Evolutionary conservation across 1,139 yeast genomes (phyloP).

Genomic region (Torulaspora globosa): DNA sequence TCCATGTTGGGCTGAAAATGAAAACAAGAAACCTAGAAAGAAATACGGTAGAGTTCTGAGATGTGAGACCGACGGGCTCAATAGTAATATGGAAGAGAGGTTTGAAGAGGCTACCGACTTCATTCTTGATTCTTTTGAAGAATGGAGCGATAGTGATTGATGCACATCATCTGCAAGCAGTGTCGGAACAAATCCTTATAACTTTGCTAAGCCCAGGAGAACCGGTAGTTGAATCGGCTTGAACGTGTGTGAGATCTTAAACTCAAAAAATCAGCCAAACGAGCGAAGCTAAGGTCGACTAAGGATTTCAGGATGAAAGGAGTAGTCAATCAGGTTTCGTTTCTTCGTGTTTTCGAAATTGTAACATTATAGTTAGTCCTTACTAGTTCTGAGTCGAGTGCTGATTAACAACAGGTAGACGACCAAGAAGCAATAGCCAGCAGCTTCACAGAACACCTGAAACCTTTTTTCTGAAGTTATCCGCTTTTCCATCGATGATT

Average conservation of each 20-base stretch:
- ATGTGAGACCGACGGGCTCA: constrained; percentile 67
- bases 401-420: neutral
- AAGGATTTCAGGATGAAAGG: too few relatives aligned
- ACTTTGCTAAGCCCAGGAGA: too few relatives aligned
- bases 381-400: neutral
- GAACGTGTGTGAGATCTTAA: too few relatives aligned
- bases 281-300: too few relatives aligned
- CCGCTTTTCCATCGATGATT: constrained; percentile 12
- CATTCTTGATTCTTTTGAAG: constrained; percentile 64
- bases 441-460: constrained; percentile 11
- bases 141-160: constrained; percentile 38
- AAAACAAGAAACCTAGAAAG: constrained; percentile 72
- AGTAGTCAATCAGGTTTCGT: too few relatives aligned
- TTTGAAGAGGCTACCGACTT: constrained; percentile 85
- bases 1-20: constrained; percentile 67
- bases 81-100: constrained; percentile 72
- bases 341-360: too few relatives aligned
- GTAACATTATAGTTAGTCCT: neutral
- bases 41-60: constrained; percentile 86
- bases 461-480: constrained; percentile 11
- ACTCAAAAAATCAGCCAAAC: too few relatives aligned
- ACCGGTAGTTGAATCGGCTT: too few relatives aligned
- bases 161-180: too few relatives aligned
- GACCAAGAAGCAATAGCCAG: neutral
- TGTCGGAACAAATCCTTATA: too few relatives aligned